A percentile compares a stretch with the other conserved stretches of the same genome.
Conservation (phyloP, 345 rosid genomes). For the Eucalyptus sp. region DNA sequence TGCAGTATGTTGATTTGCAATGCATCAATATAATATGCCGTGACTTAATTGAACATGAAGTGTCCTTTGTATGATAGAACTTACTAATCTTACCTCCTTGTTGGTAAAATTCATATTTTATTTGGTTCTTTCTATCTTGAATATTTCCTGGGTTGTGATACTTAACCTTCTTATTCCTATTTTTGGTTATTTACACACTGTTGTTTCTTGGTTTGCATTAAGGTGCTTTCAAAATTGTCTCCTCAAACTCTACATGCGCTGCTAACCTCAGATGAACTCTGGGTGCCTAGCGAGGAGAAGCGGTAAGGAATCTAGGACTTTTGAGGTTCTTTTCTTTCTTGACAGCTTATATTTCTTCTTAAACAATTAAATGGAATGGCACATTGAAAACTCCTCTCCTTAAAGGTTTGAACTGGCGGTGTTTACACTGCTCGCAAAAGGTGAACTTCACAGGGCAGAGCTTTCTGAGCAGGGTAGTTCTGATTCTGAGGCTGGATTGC, state of each 20-base stretch:
- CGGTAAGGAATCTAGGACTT: constrained; percentile 39
- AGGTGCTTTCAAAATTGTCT: constrained; percentile 93
- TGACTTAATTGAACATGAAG: not conserved
- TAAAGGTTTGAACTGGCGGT: constrained; percentile 85
- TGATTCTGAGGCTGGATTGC: constrained; percentile 27
- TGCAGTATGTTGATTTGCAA: not conserved
- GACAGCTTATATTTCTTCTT: not conserved
- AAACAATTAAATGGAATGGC: not conserved
- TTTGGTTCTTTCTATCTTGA: not conserved
- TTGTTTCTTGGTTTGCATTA: not conserved
- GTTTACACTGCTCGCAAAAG: constrained; percentile 62
- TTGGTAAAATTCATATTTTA: not conserved
- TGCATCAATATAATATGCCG: not conserved
- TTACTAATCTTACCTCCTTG: not conserved
- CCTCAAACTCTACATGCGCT: constrained; percentile 85
- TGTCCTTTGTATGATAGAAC: not conserved
- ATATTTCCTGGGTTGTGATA: not conserved
- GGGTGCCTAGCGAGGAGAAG: constrained; percentile 92
- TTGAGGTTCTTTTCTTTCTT: not conserved
- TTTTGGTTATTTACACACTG: not conserved
- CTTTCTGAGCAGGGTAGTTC: constrained; percentile 42
- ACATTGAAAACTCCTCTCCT: constrained; percentile 1
- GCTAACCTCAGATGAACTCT: constrained; percentile 88
- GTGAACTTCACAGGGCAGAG: constrained; percentile 41
- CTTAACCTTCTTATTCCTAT: not conserved